These are phyloP conservation scores for Pichia sp. DNA, from an alignment of 1,139 yeast genomes.

Conservation along the genomic window DNA sequence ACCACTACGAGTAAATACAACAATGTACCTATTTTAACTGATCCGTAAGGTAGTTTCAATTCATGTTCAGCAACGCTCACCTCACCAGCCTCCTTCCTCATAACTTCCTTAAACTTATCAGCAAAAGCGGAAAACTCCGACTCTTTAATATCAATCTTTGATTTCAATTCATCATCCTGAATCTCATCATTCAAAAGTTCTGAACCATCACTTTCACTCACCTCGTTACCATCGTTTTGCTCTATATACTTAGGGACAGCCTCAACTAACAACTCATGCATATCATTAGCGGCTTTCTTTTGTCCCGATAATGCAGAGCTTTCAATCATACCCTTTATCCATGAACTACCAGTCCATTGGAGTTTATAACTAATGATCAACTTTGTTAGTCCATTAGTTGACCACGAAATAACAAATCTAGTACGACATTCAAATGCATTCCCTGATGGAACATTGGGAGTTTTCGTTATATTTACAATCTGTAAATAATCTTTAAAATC, in stretches of 20 bases:
- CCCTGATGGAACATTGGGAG: slow-evolving; percentile 61
- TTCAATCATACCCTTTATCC: slow-evolving; percentile 51
- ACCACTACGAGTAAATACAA: neutral
- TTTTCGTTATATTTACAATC: slow-evolving; percentile 33
- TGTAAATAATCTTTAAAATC: slow-evolving; percentile 25
- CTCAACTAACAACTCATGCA: slow-evolving; percentile 12
- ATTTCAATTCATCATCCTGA: too few relatives aligned
- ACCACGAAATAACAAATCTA: slow-evolving; percentile 45
- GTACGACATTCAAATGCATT: slow-evolving; percentile 45
- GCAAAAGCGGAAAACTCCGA: too few relatives aligned
- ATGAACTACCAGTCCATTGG: slow-evolving; percentile 50
- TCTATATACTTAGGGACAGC: slow-evolving; percentile 1
- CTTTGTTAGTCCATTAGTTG: slow-evolving; percentile 34
- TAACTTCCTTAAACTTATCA: too few relatives aligned
- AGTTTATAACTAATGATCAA: slow-evolving; percentile 39
- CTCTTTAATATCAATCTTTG: too few relatives aligned
- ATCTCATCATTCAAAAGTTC: too few relatives aligned
- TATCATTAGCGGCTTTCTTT: slow-evolving; percentile 27
- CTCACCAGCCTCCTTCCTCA: too few relatives aligned
- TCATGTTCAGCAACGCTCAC: too few relatives aligned
- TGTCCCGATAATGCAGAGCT: slow-evolving; percentile 45
- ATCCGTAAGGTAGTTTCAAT: too few relatives aligned
- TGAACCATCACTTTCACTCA: neutral
- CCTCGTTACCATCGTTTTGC: neutral
- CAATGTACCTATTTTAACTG: too few relatives aligned